phyloP scores from a whole-genome alignment of 2,329 filamentous ascomycete species.

The Epicoccum sorghinum region DNA sequence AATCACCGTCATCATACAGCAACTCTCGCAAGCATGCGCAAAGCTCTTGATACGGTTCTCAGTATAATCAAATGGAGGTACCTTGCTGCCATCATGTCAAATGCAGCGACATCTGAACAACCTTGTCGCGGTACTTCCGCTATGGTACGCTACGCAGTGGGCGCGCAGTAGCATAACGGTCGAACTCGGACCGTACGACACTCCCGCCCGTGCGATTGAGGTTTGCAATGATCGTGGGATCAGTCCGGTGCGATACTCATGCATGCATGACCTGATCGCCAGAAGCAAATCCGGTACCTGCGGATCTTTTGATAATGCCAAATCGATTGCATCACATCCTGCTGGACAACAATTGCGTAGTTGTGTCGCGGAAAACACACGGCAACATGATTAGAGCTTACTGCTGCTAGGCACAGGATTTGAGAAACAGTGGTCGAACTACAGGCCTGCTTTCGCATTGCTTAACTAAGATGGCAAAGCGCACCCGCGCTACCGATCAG shows the following conservation, averaged over 20 bases:
- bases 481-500: slow-evolving; percentile 6
- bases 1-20: slow-evolving; percentile 4
- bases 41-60: not conserved
- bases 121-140: not conserved
- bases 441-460: slow-evolving; percentile 2
- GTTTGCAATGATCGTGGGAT: not conserved
- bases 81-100: not conserved
- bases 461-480: slow-evolving; percentile 11
- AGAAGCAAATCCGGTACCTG: slow-evolving; percentile 5
- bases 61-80: not conserved
- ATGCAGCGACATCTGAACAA: slow-evolving; percentile 2
- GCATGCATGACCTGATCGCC: slow-evolving; percentile 9
- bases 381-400: not conserved
- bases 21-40: not conserved
- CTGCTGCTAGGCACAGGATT: not conserved
- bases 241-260: not conserved
- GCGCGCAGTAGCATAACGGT: slow-evolving; percentile 26
- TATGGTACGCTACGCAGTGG: slow-evolving; percentile 24
- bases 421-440: not conserved
- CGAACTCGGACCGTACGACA: slow-evolving; percentile 12
- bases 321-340: not conserved
- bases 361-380: not conserved
- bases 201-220: slow-evolving; percentile 4
- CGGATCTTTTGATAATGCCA: slow-evolving; percentile 2
- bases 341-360: not conserved